phyloP scores from a whole-genome alignment of 2,329 filamentous ascomycete genomes.

The Penicillium thymicola region DNA sequence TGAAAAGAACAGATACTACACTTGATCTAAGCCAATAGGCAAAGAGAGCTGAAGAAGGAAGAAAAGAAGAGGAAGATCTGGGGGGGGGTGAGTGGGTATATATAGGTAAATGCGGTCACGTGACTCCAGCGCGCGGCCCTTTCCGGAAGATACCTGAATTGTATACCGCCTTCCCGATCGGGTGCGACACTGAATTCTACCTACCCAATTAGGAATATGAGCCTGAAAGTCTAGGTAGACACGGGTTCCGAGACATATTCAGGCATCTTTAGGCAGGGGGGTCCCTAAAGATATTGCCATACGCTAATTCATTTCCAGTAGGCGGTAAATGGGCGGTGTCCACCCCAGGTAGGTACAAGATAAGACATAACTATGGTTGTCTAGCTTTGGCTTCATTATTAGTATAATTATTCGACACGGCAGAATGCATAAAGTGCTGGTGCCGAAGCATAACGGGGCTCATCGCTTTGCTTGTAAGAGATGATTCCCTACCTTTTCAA shows the following conservation, averaged over 20 bases:
- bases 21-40: constrained; percentile 75
- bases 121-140: not conserved
- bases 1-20: constrained; percentile 97
- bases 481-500: not conserved
- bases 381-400: not conserved
- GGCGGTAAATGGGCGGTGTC: not conserved
- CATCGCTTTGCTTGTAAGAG: constrained; percentile 47
- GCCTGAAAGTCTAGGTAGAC: too few relatives aligned
- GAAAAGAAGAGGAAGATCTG: constrained; percentile 38
- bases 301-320: not conserved
- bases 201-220: too few relatives aligned
- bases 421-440: constrained; percentile 38
- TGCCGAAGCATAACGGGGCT: constrained; percentile 35
- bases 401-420: not conserved
- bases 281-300: not conserved
- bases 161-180: too few relatives aligned
- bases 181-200: fast-evolving
- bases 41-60: constrained; percentile 47
- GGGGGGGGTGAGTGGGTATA: constrained; percentile 2
- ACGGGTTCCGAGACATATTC: too few relatives aligned
- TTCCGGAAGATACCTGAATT: too few relatives aligned
- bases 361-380: not conserved
- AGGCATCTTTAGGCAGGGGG: too few relatives aligned
- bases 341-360: not conserved
- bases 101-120: not conserved